A percentile compares a stretch with the other conserved stretches of the same genome.
Evolutionary conservation across 257 asterid species (phyloP).

Genomic region (Solanum gandarillasii): DNA sequence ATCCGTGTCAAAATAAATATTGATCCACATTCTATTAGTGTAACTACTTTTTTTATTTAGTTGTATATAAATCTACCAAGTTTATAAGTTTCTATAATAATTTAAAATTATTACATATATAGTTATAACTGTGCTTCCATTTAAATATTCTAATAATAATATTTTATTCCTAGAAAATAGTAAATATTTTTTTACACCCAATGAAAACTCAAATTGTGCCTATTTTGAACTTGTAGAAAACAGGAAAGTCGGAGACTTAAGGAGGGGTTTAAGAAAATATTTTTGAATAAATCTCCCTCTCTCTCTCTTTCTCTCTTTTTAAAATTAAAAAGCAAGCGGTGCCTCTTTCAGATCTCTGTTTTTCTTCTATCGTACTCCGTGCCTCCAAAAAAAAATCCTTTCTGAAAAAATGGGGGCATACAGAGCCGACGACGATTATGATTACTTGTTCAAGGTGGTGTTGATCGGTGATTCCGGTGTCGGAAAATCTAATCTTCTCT

Average conservation of each 20-base stretch:
- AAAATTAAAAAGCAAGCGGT: not conserved
- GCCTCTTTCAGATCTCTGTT: not conserved
- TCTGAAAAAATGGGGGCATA: slow-evolving; percentile 32
- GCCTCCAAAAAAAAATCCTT: not conserved
- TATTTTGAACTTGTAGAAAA: not conserved
- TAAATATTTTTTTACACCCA: no score
- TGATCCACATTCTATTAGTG: not conserved
- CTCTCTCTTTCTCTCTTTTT: not conserved
- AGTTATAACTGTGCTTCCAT: not conserved
- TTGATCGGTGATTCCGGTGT: slow-evolving; percentile 45
- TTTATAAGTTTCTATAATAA: not conserved
- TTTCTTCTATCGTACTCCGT: not conserved
- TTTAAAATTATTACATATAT: not conserved
- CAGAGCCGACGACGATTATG: slow-evolving; percentile 44
- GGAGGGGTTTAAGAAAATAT: not conserved
- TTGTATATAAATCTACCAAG: not conserved
- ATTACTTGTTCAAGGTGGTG: slow-evolving; percentile 46
- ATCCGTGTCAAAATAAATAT: not conserved
- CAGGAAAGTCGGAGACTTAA: not conserved
- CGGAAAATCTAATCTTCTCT: slow-evolving; percentile 37
- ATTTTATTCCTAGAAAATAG: no score
- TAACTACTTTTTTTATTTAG: not conserved
- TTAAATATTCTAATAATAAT: not conserved
- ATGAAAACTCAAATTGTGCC: not conserved
- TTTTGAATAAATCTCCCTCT: slow-evolving; percentile 10